Evolutionary conservation across 2,329 filamentous ascomycete genomes (phyloP), one percentile per base, ranked within the genome.

Genomic region (Penicillium sp.): DNA sequence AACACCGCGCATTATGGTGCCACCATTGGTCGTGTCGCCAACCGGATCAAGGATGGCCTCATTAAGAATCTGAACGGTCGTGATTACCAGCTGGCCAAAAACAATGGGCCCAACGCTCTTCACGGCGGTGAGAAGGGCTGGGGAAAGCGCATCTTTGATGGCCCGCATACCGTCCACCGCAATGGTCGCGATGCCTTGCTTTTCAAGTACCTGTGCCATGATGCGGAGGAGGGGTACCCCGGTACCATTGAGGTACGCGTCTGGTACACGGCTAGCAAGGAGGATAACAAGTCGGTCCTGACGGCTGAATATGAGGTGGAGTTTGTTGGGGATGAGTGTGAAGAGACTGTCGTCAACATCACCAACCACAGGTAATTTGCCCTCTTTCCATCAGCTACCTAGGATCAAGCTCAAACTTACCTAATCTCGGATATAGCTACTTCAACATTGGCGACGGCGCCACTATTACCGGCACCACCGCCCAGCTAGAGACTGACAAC

Each of bases 341-440:
- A 93, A n/a, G 93, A 97, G 82, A 98, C 93, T 0, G 87, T 87
- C 43, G 85, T 98, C 73, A 96, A 93, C 77, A 84, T 98, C 77
- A 98, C 95, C 49, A 99, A 98, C 79, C 93, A 99, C 80, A 96
- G 91, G 89, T 91, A 75, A 65, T 44, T 6, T 33, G 31, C 13
- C 31, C 16, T 8, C 14, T 14, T 13, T 14, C 33, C 33, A 14
- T 7, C 35, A 19, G 8, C 2, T 21, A 51, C 8, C 14, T n/a
- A 27, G 13, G 7, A 13, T 8, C 7, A n/a, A 24, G 14, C 47
- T 7, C 41, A 19, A 13, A 37, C 24, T 33, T 1, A 21, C 21
- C 26, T n/a, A 13, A 14, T 5, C 14, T 24, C 13, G n/a, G 44
- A 29, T 13, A 39, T 57, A 86, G 84, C 68, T 87, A 87, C 68